Conservation (phyloP, 2,329 filamentous ascomycete genomes). For the Aspergillus versicolor region DNA sequence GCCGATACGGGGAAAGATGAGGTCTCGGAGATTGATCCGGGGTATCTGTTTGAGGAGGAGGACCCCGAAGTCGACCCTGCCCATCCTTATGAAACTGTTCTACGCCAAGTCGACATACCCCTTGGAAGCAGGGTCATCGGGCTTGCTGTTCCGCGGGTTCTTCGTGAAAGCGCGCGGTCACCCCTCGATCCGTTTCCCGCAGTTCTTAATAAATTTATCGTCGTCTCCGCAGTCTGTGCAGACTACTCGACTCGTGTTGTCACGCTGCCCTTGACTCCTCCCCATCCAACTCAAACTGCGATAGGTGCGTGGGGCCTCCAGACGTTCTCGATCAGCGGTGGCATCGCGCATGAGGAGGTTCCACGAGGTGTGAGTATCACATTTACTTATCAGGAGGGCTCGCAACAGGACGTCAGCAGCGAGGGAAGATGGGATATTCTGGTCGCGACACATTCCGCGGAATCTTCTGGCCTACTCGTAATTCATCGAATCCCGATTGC, state of each 20-base stretch:
- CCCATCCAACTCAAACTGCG: constrained; percentile 43
- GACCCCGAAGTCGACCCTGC: constrained; percentile 58
- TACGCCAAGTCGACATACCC: constrained; percentile 56
- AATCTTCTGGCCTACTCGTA: constrained; percentile 45
- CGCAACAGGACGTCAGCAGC: constrained; percentile 20
- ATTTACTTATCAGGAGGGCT: constrained; percentile 46
- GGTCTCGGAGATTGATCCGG: constrained; percentile 19
- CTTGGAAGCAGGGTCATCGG: constrained; percentile 55
- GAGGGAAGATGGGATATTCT: constrained; percentile 43
- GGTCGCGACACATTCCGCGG: constrained; percentile 47
- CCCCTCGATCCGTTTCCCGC: constrained; percentile 45
- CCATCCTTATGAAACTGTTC: constrained; percentile 53
- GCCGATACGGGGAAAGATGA: constrained; percentile 27
- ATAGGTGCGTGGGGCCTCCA: constrained; percentile 43
- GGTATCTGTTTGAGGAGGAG: constrained; percentile 51
- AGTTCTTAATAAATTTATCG: constrained; percentile 51
- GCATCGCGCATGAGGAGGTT: constrained; percentile 51
- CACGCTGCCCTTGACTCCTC: constrained; percentile 55
- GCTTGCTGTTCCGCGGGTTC: constrained; percentile 50
- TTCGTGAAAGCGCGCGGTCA: constrained; percentile 40
- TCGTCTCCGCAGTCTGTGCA: constrained; percentile 56
- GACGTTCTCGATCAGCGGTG: constrained; percentile 47
- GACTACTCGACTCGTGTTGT: constrained; percentile 58
- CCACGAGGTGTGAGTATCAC: constrained; percentile 54
- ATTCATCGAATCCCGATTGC: constrained; percentile 44